phyloP scores from a whole-genome alignment of 176 grass and related monocot genomes.

The Avena sativa region DNA sequence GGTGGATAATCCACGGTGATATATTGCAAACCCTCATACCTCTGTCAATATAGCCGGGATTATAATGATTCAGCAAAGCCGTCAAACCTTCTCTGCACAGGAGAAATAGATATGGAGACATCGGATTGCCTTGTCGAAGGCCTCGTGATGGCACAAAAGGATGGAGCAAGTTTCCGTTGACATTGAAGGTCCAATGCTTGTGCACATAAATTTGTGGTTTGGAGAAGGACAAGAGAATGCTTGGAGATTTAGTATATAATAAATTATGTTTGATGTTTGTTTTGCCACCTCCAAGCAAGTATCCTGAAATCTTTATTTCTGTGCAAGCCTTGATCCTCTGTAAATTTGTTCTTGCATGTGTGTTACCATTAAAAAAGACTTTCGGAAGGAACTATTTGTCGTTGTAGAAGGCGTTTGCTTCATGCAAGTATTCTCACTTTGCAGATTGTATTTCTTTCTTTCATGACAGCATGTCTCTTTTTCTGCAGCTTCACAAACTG shows the following conservation, averaged over 20 bases:
- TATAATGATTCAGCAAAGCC: no score
- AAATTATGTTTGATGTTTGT: slow-evolving; percentile 7
- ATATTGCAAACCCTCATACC: no score
- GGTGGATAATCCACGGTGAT: no score
- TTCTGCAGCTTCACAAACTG: slow-evolving; percentile 83
- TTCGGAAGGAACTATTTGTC: slow-evolving; percentile 1
- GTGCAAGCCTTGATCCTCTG: neutral
- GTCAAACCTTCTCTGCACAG: no score
- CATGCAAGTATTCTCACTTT: neutral
- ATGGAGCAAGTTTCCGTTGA: no score
- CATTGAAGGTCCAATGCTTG: neutral
- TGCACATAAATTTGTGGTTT: neutral
- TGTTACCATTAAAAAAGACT: neutral
- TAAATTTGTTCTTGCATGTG: neutral
- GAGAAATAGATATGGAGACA: no score
- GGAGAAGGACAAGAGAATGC: neutral
- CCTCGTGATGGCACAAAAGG: no score
- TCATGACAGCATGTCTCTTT: neutral
- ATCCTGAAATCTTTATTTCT: neutral
- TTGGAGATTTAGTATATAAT: neutral
- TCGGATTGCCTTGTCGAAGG: no score
- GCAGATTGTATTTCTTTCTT: neutral
- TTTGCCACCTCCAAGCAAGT: neutral
- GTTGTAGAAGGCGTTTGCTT: neutral
- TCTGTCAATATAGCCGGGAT: no score